These are phyloP conservation scores for Scheffersomyces ergatensis DNA, from an alignment of 805 yeast species.

Conservation along the genomic window DNA sequence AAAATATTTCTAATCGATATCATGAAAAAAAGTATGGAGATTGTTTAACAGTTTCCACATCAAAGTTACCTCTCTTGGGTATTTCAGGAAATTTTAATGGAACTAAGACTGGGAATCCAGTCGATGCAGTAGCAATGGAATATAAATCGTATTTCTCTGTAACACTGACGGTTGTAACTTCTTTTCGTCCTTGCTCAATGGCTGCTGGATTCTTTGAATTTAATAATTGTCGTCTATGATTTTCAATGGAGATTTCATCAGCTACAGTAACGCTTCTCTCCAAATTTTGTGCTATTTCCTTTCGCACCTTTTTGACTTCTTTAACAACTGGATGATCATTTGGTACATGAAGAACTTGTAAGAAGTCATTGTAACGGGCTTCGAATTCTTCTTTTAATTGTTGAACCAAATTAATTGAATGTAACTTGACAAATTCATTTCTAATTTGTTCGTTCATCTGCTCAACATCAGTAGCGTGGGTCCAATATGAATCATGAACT, in stretches of 20 bases:
- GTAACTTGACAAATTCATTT: constrained; percentile 75
- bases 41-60: constrained; percentile 66
- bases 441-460: constrained; percentile 68
- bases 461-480: constrained; percentile 85
- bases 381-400: constrained; percentile 77
- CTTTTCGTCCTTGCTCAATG: constrained; percentile 46
- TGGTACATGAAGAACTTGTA: constrained; percentile 59
- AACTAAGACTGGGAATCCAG: constrained; percentile 48
- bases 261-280: constrained; percentile 59
- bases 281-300: constrained; percentile 43
- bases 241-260: constrained; percentile 75
- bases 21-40: constrained; percentile 77
- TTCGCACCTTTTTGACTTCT: constrained; percentile 48
- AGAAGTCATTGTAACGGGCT: constrained; percentile 69
- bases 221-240: constrained; percentile 54
- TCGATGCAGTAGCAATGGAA: constrained; percentile 17
- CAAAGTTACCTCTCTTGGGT: constrained; percentile 81
- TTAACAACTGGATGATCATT: constrained; percentile 49
- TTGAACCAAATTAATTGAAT: constrained; percentile 68
- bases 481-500: constrained; percentile 98
- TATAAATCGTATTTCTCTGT: constrained; percentile 31
- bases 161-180: constrained; percentile 72
- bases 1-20: not conserved
- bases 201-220: constrained; percentile 50
- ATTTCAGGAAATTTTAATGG: constrained; percentile 71